Conservation (phyloP, 179 eudicot genomes). For the Sideroxylon spinosum region DNA sequence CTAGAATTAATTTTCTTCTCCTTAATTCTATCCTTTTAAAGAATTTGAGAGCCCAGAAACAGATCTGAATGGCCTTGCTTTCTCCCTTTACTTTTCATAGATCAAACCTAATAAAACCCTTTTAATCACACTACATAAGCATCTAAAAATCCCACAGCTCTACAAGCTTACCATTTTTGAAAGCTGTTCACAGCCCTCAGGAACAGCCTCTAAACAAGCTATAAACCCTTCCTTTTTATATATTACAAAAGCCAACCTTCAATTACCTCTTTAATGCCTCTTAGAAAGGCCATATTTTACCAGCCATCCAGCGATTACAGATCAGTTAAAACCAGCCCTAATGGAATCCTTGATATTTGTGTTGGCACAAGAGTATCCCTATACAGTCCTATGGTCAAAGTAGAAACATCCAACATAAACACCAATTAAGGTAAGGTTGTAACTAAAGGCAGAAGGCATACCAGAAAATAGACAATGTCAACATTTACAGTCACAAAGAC, state of each 20-base stretch:
- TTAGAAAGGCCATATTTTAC: background rate
- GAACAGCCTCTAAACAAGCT: background rate
- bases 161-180: background rate
- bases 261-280: too few species aligned
- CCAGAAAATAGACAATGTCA: too few species aligned
- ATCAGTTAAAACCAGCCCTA: background rate
- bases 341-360: too few species aligned
- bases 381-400: background rate
- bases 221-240: too few species aligned
- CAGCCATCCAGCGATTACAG: background rate
- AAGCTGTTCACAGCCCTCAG: constrained; percentile 4
- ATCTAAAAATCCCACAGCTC: background rate
- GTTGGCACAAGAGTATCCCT: too few species aligned
- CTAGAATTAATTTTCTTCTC: background rate
- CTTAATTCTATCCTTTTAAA: background rate
- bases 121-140: background rate
- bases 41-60: background rate
- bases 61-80: background rate
- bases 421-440: background rate
- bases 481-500: background rate
- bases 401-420: background rate
- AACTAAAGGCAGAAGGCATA: background rate
- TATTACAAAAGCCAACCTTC: too few species aligned
- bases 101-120: too few species aligned
- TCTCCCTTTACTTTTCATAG: background rate